phyloP scores from a whole-genome alignment of 2,329 filamentous ascomycete genomes.

The Alternaria sp. region DNA sequence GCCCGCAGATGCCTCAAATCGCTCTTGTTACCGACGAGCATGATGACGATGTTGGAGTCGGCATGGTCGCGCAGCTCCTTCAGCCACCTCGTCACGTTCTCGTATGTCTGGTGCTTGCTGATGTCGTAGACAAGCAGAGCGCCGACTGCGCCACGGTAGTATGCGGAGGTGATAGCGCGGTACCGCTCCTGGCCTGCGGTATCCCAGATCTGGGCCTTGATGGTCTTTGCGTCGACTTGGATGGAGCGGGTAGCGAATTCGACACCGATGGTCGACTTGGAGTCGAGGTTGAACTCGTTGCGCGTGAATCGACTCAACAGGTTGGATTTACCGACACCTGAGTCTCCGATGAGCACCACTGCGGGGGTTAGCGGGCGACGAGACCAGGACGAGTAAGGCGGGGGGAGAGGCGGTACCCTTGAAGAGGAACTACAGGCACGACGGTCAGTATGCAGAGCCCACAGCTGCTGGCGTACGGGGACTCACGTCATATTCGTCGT shows the following conservation, averaged over 20 bases:
- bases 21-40: slow-evolving; percentile 99
- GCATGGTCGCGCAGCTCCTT: slow-evolving; percentile 98
- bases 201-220: slow-evolving; percentile 99
- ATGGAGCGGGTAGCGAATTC: slow-evolving; percentile 99
- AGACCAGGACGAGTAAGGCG: slow-evolving; percentile 20
- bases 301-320: slow-evolving; percentile 98
- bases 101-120: slow-evolving; percentile 99
- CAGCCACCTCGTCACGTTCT: slow-evolving; percentile 98
- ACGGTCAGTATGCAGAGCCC: slow-evolving; percentile 30
- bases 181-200: slow-evolving; percentile 98
- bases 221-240: slow-evolving; percentile 98
- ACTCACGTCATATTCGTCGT: slow-evolving; percentile 99
- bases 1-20: slow-evolving; percentile 98
- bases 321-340: slow-evolving; percentile 99
- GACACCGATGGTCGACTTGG: slow-evolving; percentile 99
- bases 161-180: slow-evolving; percentile 97
- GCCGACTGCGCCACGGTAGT: slow-evolving; percentile 97
- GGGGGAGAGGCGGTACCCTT: slow-evolving; percentile 71
- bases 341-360: slow-evolving; percentile 99
- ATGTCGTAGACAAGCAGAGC: slow-evolving; percentile 99
- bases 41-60: slow-evolving; percentile 98
- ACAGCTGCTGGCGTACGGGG: slow-evolving; percentile 27
- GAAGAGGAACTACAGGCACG: slow-evolving; percentile 83
- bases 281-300: slow-evolving; percentile 99
- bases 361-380: slow-evolving; percentile 41